These are phyloP conservation scores for Colletotrichum tropicale DNA, from an alignment of 2,329 filamentous ascomycete species.

Conservation along the genomic window DNA sequence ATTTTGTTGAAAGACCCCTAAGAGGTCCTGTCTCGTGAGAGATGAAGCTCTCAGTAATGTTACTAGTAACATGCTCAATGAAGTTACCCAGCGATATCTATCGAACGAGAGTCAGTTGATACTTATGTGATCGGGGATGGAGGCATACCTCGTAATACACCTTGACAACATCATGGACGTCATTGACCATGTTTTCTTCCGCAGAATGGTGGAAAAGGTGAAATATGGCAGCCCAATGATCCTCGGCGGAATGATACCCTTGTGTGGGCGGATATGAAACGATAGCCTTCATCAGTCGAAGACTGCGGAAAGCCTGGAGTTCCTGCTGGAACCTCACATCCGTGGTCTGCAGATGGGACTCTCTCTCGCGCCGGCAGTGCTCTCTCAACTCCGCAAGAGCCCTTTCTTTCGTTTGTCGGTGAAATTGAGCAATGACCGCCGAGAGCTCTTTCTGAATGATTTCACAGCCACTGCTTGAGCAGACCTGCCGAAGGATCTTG, in stretches of 20 bases:
- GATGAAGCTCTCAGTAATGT: slow-evolving; percentile 28
- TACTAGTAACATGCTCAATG: slow-evolving; percentile 25
- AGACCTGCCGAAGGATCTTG: slow-evolving; percentile 21
- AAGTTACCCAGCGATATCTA: slow-evolving; percentile 25
- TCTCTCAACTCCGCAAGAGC: not conserved
- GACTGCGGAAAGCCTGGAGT: not conserved
- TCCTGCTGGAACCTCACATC: slow-evolving; percentile 25
- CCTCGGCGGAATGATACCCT: no score
- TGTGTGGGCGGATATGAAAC: no score
- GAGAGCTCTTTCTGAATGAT: slow-evolving; percentile 23
- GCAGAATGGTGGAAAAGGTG: slow-evolving; percentile 24
- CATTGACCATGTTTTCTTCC: slow-evolving; percentile 31
- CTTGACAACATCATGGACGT: slow-evolving; percentile 39
- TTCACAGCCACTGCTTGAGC: slow-evolving; percentile 5
- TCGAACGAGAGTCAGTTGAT: no score
- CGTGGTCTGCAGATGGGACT: slow-evolving; percentile 24
- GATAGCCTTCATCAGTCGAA: no score
- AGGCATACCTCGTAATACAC: slow-evolving; percentile 32
- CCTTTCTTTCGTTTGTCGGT: not conserved
- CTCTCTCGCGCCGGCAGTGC: slow-evolving; percentile 16
- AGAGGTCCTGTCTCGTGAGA: slow-evolving; percentile 23
- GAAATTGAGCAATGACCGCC: not conserved
- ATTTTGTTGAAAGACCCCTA: slow-evolving; percentile 25
- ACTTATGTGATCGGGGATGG: no score
- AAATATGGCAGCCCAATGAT: not conserved